Percentiles rank a stretch among this genome's conserved stretches.
Evolutionary conservation across 495 filamentous ascomycete genomes (phyloP).

Genomic region (Penicillium crystallinum): DNA sequence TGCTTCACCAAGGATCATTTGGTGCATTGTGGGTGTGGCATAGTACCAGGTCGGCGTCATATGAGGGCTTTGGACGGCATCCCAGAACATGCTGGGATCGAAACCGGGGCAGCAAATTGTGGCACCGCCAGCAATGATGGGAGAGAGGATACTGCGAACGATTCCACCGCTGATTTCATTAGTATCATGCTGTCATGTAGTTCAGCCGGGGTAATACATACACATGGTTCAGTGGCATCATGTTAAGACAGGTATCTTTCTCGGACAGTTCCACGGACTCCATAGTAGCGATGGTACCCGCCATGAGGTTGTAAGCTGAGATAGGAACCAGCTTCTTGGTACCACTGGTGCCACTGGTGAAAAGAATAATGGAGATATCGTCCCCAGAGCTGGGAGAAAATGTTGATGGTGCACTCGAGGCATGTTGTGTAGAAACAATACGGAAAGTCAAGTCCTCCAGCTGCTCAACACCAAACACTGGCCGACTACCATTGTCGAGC

Average conservation of each 20-base stretch:
- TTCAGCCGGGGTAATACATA: constrained; percentile 8
- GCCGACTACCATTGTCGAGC: constrained; percentile 11
- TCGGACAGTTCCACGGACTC: constrained; percentile 33
- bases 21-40: constrained; percentile 46
- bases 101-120: constrained; percentile 42
- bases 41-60: constrained; percentile 44
- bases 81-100: constrained; percentile 46
- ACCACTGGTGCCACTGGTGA: constrained; percentile 44
- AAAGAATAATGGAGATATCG: constrained; percentile 40
- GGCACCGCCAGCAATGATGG: constrained; percentile 35
- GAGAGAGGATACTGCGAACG: constrained; percentile 37
- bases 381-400: constrained; percentile 9
- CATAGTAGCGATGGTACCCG: constrained; percentile 34
- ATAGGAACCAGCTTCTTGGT: constrained; percentile 44
- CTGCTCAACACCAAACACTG: constrained; percentile 13
- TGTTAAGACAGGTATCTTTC: constrained; percentile 37
- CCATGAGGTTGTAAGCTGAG: constrained; percentile 30
- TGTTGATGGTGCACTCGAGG: background rate
- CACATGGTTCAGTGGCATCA: constrained; percentile 47
- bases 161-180: constrained; percentile 27
- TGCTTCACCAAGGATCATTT: constrained; percentile 33
- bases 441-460: constrained; percentile 16
- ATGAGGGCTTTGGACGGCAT: constrained; percentile 30
- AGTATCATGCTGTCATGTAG: background rate
- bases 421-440: constrained; percentile 3